Conservation (phyloP, 2,329 filamentous ascomycete genomes). For the Fusarium sp. region DNA sequence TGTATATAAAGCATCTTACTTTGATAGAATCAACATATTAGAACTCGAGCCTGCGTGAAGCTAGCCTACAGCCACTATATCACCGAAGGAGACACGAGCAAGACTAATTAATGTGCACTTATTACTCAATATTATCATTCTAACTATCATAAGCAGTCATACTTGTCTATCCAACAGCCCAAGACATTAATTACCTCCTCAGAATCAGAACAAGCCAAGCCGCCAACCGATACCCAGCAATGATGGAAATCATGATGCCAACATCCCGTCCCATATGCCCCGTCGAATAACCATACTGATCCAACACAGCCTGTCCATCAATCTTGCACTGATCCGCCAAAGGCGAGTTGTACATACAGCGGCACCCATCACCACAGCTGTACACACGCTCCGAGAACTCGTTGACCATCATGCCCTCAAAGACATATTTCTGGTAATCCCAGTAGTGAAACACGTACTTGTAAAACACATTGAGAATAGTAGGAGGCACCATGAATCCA, state of each 20-base stretch:
- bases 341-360: constrained; percentile 77
- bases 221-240: constrained; percentile 65
- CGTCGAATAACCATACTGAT: constrained; percentile 74
- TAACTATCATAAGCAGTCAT: background rate
- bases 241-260: constrained; percentile 82
- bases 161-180: background rate
- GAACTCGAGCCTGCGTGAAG: fast-evolving
- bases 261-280: constrained; percentile 80
- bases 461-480: constrained; percentile 83
- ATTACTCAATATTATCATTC: background rate
- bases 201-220: constrained; percentile 70
- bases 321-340: constrained; percentile 70
- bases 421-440: constrained; percentile 88
- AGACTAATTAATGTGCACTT: background rate
- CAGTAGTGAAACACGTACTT: constrained; percentile 90
- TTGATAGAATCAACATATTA: background rate
- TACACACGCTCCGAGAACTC: constrained; percentile 78
- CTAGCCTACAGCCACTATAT: background rate
- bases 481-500: constrained; percentile 81
- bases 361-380: constrained; percentile 57
- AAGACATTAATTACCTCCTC: constrained; percentile 23
- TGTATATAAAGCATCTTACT: background rate
- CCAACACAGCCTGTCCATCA: constrained; percentile 75
- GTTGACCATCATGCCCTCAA: constrained; percentile 94
- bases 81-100: background rate